Evolutionary conservation across 257 asterid genomes (phyloP).

Genomic region (Solanum sparsipilum): DNA sequence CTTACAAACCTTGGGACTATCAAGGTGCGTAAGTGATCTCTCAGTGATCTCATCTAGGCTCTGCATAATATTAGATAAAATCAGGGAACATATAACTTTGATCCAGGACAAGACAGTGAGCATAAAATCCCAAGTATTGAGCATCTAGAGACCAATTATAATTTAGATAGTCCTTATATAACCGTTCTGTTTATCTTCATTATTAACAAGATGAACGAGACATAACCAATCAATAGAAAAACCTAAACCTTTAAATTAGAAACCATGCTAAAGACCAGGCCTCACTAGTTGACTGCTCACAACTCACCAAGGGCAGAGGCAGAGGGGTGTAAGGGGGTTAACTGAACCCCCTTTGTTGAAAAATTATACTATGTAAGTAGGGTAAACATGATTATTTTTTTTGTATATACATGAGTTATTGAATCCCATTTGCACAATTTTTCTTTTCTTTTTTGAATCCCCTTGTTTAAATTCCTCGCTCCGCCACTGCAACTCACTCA

Average conservation of each 20-base stretch:
- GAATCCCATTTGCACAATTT: not conserved
- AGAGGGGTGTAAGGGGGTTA: not conserved
- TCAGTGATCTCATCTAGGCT: constrained; percentile 74
- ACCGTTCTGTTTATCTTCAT: not conserved
- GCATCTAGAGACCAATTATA: not conserved
- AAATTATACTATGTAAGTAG: not conserved
- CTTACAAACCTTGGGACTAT: constrained; percentile 56
- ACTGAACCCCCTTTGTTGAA: not conserved
- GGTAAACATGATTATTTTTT: not conserved
- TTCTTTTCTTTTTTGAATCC: not conserved
- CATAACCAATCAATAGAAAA: not conserved
- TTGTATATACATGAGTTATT: not conserved
- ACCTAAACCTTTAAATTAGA: not conserved
- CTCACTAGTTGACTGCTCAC: not conserved
- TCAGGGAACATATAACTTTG: not conserved
- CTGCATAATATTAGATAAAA: constrained; percentile 39
- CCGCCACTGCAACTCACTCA: not conserved
- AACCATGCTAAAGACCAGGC: not conserved
- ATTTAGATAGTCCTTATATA: not conserved
- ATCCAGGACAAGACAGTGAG: not conserved
- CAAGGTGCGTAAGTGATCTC: constrained; percentile 55
- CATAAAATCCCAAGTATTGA: not conserved
- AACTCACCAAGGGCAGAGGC: not conserved
- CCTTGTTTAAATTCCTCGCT: not conserved
- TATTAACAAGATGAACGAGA: not conserved